A percentile compares a stretch with the other conserved stretches of the same genome.
These are phyloP conservation scores for Amphibolis antarctica DNA, from an alignment of 106 monocot species.

Conservation along the genomic window DNA sequence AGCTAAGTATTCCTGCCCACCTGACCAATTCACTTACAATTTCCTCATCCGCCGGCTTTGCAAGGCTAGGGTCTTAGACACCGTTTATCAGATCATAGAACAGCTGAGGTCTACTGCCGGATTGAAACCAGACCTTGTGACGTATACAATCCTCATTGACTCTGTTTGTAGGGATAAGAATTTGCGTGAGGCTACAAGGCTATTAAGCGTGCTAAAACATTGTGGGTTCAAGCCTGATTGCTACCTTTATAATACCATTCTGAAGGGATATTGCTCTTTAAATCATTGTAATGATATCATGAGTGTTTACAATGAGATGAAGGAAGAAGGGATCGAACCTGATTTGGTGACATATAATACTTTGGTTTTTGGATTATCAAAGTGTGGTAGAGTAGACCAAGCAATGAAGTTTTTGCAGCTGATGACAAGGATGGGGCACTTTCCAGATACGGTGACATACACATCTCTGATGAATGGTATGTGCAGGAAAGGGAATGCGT, in stretches of 20 bases:
- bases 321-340: constrained; percentile 73
- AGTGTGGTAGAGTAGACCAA: constrained; percentile 59
- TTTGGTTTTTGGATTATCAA: constrained; percentile 67
- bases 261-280: constrained; percentile 77
- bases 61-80: constrained; percentile 26
- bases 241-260: constrained; percentile 76
- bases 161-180: constrained; percentile 47
- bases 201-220: constrained; percentile 38
- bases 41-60: constrained; percentile 65
- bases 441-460: constrained; percentile 65
- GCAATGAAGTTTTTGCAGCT: constrained; percentile 57
- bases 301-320: constrained; percentile 81
- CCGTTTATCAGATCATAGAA: constrained; percentile 50
- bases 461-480: constrained; percentile 83
- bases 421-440: constrained; percentile 56
- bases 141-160: constrained; percentile 80
- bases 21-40: constrained; percentile 57
- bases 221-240: constrained; percentile 80
- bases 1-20: constrained; percentile 8
- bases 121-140: constrained; percentile 44
- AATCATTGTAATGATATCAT: constrained; percentile 60
- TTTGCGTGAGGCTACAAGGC: constrained; percentile 60
- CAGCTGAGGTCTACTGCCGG: constrained; percentile 13
- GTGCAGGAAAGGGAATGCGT: constrained; percentile 76
- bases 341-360: constrained; percentile 91